Evolutionary conservation across 768 basidiomycete genomes (phyloP), one percentile per base, ranked within the genome.

Genomic region (Suillus hirtellus): DNA sequence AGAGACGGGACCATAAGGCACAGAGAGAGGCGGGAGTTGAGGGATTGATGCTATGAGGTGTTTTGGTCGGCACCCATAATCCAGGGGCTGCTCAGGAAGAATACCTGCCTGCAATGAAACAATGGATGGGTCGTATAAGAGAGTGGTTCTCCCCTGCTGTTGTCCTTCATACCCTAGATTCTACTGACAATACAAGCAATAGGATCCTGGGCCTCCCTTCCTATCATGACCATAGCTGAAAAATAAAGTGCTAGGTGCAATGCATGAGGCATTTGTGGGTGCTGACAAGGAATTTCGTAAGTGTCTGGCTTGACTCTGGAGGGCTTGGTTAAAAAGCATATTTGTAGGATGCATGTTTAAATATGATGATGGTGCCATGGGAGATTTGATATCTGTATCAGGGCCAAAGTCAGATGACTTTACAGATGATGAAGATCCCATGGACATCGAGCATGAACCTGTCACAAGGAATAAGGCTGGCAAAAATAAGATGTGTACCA

Each of bases 181-280:
- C 61, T 0, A 3, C 63, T 0, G 59, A 69, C 8, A 5, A 37
- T 8, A 1, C 7, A 0, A 50, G 60, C 5, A 7, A 59, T 0
- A 60, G 52, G 17, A 53, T 66, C 0, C 64, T 62, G 4, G 27
- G 65, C 9, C 47, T 69, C 42, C 1, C 1, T 1, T 55, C 60
- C 0, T 66, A 43, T 7, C 43, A 69, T n/a, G 55, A 66, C 4
- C 68, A 69, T 9, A 24, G 49, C 1, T 27, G 67, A 0, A 5
- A 52, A 40, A 42, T 68, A 6, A 1, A 24, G 37, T n/a, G n/a
- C n/a, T n/a, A n/a, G 44, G 44, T 9, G 44, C 44, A n/a, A 46
- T 46, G 44, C 44, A 46, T n/a, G 44, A 46, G 44, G 44, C 44
- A n/a, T 46, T 46, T n/a, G n/a, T 46, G 0, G 44, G 44, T n/a